A percentile compares a stretch with the other conserved stretches of the same genome.
Conservation (phyloP, 768 basidiomycete genomes). For the Clitopilus hobsonii region DNA sequence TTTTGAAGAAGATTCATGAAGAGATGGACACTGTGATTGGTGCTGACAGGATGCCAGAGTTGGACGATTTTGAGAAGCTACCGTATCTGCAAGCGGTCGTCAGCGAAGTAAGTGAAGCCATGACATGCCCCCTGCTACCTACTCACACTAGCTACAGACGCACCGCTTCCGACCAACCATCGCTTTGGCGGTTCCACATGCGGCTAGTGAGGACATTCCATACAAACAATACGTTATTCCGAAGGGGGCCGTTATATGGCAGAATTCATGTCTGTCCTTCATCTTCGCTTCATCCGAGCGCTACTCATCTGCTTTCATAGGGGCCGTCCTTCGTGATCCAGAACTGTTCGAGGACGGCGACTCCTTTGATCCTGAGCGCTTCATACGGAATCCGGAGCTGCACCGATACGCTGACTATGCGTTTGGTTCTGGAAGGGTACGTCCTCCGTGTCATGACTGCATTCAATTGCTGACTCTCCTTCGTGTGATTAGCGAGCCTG, state of each 20-base stretch:
- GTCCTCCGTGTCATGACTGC: background rate
- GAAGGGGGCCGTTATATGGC: background rate
- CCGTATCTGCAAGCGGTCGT: conserved; percentile 17
- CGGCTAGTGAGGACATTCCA: background rate
- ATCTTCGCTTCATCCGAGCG: background rate
- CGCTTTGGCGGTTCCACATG: background rate
- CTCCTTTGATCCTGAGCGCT: background rate
- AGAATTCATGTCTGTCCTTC: background rate
- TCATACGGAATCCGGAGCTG: background rate
- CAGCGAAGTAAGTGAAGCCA: conserved; percentile 11
- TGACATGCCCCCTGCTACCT: background rate
- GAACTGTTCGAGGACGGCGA: background rate
- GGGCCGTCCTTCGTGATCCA: background rate
- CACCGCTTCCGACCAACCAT: background rate
- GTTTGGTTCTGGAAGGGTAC: background rate
- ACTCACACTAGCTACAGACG: background rate
- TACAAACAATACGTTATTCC: background rate
- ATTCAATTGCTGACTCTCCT: too few relatives aligned
- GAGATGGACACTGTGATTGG: conserved; percentile 25
- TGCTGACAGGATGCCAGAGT: conserved; percentile 18
- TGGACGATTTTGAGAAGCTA: conserved; percentile 17
- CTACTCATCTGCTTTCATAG: background rate
- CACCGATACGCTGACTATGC: background rate
- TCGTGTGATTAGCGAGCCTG: background rate
- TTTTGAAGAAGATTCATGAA: conserved; percentile 12